phyloP scores from a whole-genome alignment of 2,329 filamentous ascomycete species.

The Colletotrichum sp. region DNA sequence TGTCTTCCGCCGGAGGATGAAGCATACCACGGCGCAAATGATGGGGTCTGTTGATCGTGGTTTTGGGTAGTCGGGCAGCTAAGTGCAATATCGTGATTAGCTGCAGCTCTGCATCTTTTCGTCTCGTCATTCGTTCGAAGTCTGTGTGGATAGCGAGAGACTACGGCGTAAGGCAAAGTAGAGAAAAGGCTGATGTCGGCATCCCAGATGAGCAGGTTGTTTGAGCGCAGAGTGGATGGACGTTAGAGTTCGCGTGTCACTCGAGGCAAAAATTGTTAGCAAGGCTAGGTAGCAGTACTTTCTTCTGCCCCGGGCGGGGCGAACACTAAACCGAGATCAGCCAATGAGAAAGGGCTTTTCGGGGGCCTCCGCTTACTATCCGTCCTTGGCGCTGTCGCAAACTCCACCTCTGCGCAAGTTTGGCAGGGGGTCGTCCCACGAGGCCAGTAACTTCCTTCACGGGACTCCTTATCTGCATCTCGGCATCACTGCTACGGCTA shows the following conservation, averaged over 20 bases:
- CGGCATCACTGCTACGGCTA: not conserved
- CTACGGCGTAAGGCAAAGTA: not conserved
- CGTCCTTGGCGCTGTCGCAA: slow-evolving; percentile 9
- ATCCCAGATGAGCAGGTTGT: slow-evolving; percentile 12
- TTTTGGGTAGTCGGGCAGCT: not conserved
- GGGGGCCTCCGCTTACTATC: not conserved
- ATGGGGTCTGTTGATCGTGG: not conserved
- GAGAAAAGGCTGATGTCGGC: not conserved
- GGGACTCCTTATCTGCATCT: not conserved
- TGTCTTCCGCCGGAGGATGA: not conserved
- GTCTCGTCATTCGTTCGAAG: not conserved
- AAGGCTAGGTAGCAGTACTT: not conserved
- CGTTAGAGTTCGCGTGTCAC: not conserved
- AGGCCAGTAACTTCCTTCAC: not conserved
- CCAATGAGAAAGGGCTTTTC: not conserved
- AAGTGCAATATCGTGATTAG: not conserved
- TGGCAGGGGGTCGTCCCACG: not conserved
- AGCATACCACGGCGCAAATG: not conserved
- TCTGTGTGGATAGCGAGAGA: not conserved
- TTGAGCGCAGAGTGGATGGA: not conserved
- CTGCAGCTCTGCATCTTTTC: not conserved
- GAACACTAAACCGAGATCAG: not conserved
- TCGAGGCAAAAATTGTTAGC: slow-evolving; percentile 8
- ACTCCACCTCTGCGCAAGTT: slow-evolving; percentile 8
- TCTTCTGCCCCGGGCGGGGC: not conserved